Percentiles rank a stretch among this genome's conserved stretches.
Conservation (phyloP, 2,329 filamentous ascomycete species). For the Aspergillus ustus region DNA sequence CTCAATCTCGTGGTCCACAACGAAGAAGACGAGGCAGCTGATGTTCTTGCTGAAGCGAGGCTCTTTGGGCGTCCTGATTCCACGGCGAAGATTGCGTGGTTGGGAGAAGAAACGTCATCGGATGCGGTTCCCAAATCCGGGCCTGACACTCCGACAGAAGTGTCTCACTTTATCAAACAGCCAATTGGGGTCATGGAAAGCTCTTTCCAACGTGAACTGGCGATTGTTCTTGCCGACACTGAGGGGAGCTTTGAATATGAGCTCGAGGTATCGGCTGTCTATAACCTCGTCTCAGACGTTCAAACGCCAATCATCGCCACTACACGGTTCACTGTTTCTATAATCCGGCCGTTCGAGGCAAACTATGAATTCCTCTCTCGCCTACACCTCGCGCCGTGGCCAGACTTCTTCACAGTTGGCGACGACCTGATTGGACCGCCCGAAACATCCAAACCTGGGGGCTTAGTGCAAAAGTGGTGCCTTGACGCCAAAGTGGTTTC, state of each 20-base stretch:
- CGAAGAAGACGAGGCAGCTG: constrained; percentile 78
- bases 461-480: constrained; percentile 80
- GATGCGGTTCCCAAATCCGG: constrained; percentile 24
- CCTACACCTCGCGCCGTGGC: constrained; percentile 79
- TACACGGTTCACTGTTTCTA: constrained; percentile 68
- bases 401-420: constrained; percentile 76
- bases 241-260: constrained; percentile 63
- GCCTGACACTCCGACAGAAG: constrained; percentile 32
- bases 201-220: constrained; percentile 36
- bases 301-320: constrained; percentile 81
- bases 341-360: constrained; percentile 86
- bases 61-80: constrained; percentile 64
- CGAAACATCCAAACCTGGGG: constrained; percentile 50
- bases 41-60: constrained; percentile 70
- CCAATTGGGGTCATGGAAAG: constrained; percentile 41
- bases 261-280: constrained; percentile 73
- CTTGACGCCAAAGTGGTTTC: constrained; percentile 74
- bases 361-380: constrained; percentile 86
- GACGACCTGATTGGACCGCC: constrained; percentile 39
- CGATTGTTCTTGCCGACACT: constrained; percentile 58
- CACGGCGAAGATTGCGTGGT: constrained; percentile 53
- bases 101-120: constrained; percentile 37
- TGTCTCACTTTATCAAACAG: constrained; percentile 38
- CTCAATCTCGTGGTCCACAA: constrained; percentile 76
- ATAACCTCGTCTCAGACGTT: constrained; percentile 77